Conservation (phyloP, 2,329 filamentous ascomycete species). For the Neonectria punicea region DNA sequence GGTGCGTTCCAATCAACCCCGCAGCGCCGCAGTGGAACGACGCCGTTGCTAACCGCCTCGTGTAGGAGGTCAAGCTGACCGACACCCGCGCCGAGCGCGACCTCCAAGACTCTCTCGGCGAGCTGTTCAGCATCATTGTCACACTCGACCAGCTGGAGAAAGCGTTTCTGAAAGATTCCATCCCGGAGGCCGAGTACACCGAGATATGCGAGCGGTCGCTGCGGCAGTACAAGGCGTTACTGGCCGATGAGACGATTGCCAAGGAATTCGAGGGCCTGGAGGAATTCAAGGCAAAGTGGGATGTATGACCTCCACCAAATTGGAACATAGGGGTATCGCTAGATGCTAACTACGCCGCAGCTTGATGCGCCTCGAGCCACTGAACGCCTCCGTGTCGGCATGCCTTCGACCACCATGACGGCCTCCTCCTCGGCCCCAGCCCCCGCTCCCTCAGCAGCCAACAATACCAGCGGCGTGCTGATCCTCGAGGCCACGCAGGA, state of each 20-base stretch:
- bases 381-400: conserved; percentile 89
- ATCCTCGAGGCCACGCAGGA: conserved; percentile 95
- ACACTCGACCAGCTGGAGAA: conserved; percentile 96
- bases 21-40: background rate
- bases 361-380: conserved; percentile 95
- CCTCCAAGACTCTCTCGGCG: conserved; percentile 93
- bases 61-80: conserved; percentile 92
- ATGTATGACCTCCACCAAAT: conserved; percentile 64
- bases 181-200: conserved; percentile 91
- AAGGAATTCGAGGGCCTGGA: conserved; percentile 88
- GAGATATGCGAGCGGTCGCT: conserved; percentile 94
- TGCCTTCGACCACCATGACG: conserved; percentile 83
- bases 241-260: conserved; percentile 92
- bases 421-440: conserved; percentile 61
- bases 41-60: conserved; percentile 29
- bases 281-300: conserved; percentile 91
- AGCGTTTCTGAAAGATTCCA: conserved; percentile 94
- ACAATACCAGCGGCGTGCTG: conserved; percentile 69
- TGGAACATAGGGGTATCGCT: rapidly evolving
- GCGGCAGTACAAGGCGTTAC: conserved; percentile 95
- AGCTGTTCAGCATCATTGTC: conserved; percentile 97
- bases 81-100: conserved; percentile 89
- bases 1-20: conserved; percentile 58
- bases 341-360: conserved; percentile 56
- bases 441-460: conserved; percentile 54